A percentile compares a stretch with the other conserved stretches of the same genome.
These are phyloP conservation scores for Lomentospora prolificans DNA, from an alignment of 2,329 filamentous ascomycete species.

Conservation along the genomic window DNA sequence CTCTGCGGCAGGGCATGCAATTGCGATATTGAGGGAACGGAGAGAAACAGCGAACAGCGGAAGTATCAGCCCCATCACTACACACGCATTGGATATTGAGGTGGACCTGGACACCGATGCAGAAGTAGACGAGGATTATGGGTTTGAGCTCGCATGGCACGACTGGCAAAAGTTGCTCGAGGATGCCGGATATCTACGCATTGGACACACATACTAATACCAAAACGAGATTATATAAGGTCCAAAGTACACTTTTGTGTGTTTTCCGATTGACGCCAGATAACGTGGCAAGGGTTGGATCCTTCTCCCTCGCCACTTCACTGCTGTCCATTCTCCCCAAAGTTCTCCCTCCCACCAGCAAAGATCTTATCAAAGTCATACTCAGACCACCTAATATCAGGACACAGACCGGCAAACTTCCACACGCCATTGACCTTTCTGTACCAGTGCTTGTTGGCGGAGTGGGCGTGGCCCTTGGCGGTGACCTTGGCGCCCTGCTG, in stretches of 20 bases:
- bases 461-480: conserved; percentile 52
- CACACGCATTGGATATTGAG: background rate
- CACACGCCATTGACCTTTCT: conserved; percentile 47
- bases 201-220: background rate
- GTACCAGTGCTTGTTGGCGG: conserved; percentile 48
- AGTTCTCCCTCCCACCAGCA: conserved; percentile 11
- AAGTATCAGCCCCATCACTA: background rate
- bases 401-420: conserved; percentile 49
- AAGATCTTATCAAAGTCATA: conserved; percentile 50
- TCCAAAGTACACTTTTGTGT: background rate
- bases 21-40: background rate
- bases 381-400: conserved; percentile 47
- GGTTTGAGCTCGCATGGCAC: background rate
- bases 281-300: background rate
- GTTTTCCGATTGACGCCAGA: background rate
- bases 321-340: conserved; percentile 7
- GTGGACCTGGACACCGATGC: background rate
- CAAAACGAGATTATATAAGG: background rate
- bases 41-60: too few species aligned
- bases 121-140: background rate
- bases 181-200: background rate
- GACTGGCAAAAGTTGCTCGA: conserved; percentile 4
- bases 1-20: background rate
- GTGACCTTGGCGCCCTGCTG: conserved; percentile 30
- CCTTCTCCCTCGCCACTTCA: background rate